Evolutionary conservation across 805 yeast species (phyloP).

Genomic region (Candida tibetensis): DNA sequence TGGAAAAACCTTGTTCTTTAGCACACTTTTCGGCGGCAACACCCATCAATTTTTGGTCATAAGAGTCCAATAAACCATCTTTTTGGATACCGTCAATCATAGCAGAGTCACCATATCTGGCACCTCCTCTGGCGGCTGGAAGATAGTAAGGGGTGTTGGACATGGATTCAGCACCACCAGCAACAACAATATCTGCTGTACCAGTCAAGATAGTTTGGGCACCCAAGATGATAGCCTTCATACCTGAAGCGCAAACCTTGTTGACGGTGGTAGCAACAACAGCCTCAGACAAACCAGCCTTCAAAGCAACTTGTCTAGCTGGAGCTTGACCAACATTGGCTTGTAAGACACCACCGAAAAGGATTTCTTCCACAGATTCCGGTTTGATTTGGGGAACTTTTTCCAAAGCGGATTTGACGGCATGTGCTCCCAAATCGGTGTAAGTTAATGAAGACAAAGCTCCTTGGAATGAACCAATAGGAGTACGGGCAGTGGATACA

Average conservation of each 20-base stretch:
- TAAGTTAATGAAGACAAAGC: conserved; percentile 68
- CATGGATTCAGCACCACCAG: conserved; percentile 99
- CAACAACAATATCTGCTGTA: conserved; percentile 85
- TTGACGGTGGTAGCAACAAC: conserved; percentile 88
- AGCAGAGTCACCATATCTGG: conserved; percentile 79
- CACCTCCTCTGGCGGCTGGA: conserved; percentile 82
- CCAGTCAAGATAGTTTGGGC: conserved; percentile 90
- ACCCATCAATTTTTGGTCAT: conserved; percentile 89
- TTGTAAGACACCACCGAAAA: conserved; percentile 88
- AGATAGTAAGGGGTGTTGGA: conserved; percentile 91
- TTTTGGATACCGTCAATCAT: conserved; percentile 86
- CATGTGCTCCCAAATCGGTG: conserved; percentile 87
- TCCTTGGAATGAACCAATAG: conserved; percentile 94
- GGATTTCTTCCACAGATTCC: conserved; percentile 78
- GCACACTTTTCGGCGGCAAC: conserved; percentile 97
- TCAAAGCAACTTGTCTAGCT: conserved; percentile 94
- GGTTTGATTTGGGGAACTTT: conserved; percentile 81
- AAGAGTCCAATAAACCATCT: conserved; percentile 94
- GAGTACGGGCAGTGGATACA: conserved; percentile 91
- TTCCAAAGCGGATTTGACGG: conserved; percentile 83
- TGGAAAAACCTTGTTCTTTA: conserved; percentile 65
- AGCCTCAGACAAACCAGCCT: conserved; percentile 78
- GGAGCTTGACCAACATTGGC: conserved; percentile 97
- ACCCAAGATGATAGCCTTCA: conserved; percentile 86
- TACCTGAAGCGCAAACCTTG: conserved; percentile 96